A percentile compares a stretch with the other conserved stretches of the same genome.
Evolutionary conservation across 75 land plant species (phyloP).

Genomic region (Pinus tabuliformis): DNA sequence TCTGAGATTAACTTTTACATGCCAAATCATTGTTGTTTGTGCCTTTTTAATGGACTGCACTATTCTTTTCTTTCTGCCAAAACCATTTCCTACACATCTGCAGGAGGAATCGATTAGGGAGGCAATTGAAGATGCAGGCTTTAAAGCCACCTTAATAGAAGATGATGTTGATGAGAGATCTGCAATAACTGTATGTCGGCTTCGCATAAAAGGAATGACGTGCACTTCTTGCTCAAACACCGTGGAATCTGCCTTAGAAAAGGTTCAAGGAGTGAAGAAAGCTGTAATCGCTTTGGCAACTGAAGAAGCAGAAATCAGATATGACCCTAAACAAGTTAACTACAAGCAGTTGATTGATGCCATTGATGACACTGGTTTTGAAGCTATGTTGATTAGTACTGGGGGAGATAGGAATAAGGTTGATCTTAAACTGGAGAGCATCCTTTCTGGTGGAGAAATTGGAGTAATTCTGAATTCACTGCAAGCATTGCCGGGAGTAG

Average conservation of each 20-base stretch:
- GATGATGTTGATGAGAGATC: constrained; percentile 23
- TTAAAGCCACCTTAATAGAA: constrained; percentile 42
- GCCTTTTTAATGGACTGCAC: background rate
- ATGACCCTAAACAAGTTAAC: constrained; percentile 51
- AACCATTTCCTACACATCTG: background rate
- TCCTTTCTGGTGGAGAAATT: constrained; percentile 21
- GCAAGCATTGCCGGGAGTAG: constrained; percentile 57
- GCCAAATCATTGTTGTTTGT: background rate
- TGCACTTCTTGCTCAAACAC: constrained; percentile 76
- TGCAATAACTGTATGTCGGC: constrained; percentile 38
- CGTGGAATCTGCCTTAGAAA: constrained; percentile 56
- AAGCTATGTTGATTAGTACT: constrained; percentile 53
- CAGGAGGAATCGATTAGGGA: constrained; percentile 65
- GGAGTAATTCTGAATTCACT: constrained; percentile 48
- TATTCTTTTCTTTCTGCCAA: background rate
- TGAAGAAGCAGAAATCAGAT: constrained; percentile 72
- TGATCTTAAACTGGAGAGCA: constrained; percentile 53
- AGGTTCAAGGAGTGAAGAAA: constrained; percentile 40
- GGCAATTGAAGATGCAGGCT: constrained; percentile 75
- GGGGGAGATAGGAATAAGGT: constrained; percentile 59
- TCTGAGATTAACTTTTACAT: background rate
- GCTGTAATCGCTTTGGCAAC: constrained; percentile 71
- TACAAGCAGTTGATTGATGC: constrained; percentile 33
- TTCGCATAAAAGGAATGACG: constrained; percentile 71
- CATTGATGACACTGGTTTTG: constrained; percentile 69